Percentiles rank a stretch among this genome's conserved stretches.
phyloP scores from a whole-genome alignment of 208 protist genomes.

The Sergeia podlipaevii region DNA sequence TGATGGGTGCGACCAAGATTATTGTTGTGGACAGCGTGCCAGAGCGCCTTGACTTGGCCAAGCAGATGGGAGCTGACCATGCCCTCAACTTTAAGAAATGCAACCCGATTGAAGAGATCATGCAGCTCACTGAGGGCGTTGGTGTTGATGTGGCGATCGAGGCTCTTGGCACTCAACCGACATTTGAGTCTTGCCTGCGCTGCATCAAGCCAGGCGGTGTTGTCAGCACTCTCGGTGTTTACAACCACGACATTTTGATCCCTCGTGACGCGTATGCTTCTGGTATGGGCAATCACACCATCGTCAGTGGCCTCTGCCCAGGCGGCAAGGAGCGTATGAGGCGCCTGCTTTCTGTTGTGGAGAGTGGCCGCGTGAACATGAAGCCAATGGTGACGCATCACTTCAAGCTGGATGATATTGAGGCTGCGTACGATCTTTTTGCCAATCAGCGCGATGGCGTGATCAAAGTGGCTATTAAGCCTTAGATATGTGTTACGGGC shows the following conservation, averaged over 20 bases:
- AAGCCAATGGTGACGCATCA: constrained; percentile 20
- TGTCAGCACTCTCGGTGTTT: constrained; percentile 29
- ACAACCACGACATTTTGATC: constrained; percentile 19
- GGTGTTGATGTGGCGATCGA: constrained; percentile 32
- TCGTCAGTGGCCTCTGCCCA: constrained; percentile 15
- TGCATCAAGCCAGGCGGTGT: constrained; percentile 25
- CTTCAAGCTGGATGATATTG: constrained; percentile 29
- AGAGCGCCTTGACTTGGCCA: constrained; percentile 18
- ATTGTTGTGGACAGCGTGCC: constrained; percentile 20
- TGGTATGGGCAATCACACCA: constrained; percentile 17
- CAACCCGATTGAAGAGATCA: constrained; percentile 24
- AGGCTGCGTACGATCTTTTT: constrained; percentile 29
- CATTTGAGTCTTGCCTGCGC: constrained; percentile 25
- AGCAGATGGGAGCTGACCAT: constrained; percentile 24
- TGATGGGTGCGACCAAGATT: constrained; percentile 27
- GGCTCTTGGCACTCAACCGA: constrained; percentile 15
- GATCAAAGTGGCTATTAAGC: constrained; percentile 26
- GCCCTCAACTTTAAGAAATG: constrained; percentile 30
- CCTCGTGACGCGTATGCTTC: constrained; percentile 17
- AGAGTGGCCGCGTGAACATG: constrained; percentile 19
- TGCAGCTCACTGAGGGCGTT: constrained; percentile 20
- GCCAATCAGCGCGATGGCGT: constrained; percentile 27
- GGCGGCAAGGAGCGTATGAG: constrained; percentile 18
- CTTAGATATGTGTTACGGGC: no score
- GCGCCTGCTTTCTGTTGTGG: constrained; percentile 19